Conservation (phyloP, 106 monocot genomes). For the Ottelia alismoides region DNA sequence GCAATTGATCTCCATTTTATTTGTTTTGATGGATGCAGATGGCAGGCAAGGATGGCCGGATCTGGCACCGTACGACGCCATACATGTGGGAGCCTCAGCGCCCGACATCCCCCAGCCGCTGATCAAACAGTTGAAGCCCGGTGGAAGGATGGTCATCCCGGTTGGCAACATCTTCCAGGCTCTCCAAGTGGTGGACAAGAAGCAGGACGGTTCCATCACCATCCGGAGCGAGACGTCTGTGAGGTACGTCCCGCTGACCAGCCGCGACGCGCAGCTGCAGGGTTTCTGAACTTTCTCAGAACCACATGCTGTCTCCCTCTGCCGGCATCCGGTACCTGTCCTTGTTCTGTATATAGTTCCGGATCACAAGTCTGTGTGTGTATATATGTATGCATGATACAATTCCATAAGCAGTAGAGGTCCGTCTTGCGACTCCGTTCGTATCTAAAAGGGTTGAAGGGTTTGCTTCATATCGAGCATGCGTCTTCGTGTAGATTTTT, state of each 20-base stretch:
- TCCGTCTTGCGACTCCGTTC: too few relatives aligned
- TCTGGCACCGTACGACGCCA: slow-evolving; percentile 66
- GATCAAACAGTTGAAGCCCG: slow-evolving; percentile 68
- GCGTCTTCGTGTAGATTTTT: too few relatives aligned
- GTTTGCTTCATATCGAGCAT: too few relatives aligned
- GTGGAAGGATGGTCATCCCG: slow-evolving; percentile 76
- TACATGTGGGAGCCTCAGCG: slow-evolving; percentile 80
- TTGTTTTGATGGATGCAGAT: slow-evolving; percentile 49
- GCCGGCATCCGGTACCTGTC: too few relatives aligned
- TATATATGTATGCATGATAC: too few relatives aligned
- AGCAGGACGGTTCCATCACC: slow-evolving; percentile 46
- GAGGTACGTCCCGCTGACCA: slow-evolving; percentile 75
- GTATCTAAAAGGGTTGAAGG: too few relatives aligned
- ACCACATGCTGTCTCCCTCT: too few relatives aligned
- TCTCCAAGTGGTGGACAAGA: slow-evolving; percentile 70
- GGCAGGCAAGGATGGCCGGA: slow-evolving; percentile 77
- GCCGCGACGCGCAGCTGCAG: slow-evolving; percentile 45
- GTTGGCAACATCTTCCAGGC: slow-evolving; percentile 70
- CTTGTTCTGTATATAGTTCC: too few relatives aligned
- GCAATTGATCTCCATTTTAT: too few relatives aligned
- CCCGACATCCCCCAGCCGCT: slow-evolving; percentile 49
- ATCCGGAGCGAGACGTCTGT: slow-evolving; percentile 45
- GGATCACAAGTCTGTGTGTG: too few relatives aligned
- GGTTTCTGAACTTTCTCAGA: slow-evolving; percentile 7
- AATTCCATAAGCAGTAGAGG: too few relatives aligned